Evolutionary conservation across 2,329 filamentous ascomycete genomes (phyloP).

Genomic region (Chaetomium strumarium): DNA sequence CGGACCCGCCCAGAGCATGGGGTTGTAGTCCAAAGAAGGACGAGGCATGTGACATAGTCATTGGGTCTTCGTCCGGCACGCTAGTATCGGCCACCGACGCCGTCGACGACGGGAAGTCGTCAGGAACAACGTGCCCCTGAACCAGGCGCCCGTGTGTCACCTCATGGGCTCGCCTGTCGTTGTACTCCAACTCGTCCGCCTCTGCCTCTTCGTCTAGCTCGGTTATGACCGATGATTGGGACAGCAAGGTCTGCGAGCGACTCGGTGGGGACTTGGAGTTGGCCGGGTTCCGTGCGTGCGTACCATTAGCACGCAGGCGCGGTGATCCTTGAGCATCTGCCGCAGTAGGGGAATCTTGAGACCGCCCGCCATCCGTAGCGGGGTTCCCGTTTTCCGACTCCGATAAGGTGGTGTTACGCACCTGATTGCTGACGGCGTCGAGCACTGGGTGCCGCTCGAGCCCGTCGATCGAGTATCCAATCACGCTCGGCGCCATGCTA

Average conservation of each 20-base stretch:
- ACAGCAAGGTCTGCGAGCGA: conserved; percentile 29
- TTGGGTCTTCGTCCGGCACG: conserved; percentile 68
- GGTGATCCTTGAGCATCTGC: conserved; percentile 42
- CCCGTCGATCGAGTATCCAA: conserved; percentile 63
- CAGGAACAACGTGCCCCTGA: conserved; percentile 91
- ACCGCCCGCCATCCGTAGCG: conserved; percentile 22
- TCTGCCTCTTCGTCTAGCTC: conserved; percentile 36
- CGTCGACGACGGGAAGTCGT: conserved; percentile 77
- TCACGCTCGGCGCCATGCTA: conserved; percentile 72
- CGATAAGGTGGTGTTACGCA: conserved; percentile 23
- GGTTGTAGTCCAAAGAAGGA: conserved; percentile 67
- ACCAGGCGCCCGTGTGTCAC: conserved; percentile 88
- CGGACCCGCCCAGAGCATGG: conserved; percentile 73
- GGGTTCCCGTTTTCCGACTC: conserved; percentile 22
- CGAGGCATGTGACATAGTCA: conserved; percentile 74
- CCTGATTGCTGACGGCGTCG: conserved; percentile 31
- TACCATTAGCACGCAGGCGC: conserved; percentile 30
- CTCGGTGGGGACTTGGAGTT: conserved; percentile 26
- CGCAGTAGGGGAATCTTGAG: conserved; percentile 29
- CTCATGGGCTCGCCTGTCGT: conserved; percentile 76
- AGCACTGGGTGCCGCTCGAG: conserved; percentile 43
- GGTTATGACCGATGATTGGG: conserved; percentile 33
- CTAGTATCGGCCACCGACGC: conserved; percentile 63
- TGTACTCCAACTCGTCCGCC: conserved; percentile 48
- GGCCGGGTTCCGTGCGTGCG: conserved; percentile 18